phyloP scores from a whole-genome alignment of 768 basidiomycete genomes.

The Auricularia sp. region DNA sequence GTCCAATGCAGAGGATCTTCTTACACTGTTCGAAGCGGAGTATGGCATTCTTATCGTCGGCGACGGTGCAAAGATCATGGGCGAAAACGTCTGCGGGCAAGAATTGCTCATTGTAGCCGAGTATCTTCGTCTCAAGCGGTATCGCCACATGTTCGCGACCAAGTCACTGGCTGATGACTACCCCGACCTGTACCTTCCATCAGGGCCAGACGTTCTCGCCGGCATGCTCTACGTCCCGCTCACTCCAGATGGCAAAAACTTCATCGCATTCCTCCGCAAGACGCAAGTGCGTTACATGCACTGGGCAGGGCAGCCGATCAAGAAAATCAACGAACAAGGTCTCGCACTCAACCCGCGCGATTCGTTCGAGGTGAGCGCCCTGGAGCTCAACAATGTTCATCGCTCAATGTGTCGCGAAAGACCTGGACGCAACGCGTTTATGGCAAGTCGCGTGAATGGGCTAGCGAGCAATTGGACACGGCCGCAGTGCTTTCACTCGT shows the following conservation, averaged over 20 bases:
- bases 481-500: conserved; percentile 70
- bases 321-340: conserved; percentile 25
- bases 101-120: conserved; percentile 73
- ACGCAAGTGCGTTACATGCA: conserved; percentile 61
- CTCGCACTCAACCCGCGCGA: conserved; percentile 57
- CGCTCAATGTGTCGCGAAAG: conserved; percentile 3
- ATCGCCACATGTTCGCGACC: conserved; percentile 49
- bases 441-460: conserved; percentile 61
- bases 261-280: conserved; percentile 71
- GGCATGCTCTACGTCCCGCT: conserved; percentile 69
- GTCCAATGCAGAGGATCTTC: conserved; percentile 68
- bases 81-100: conserved; percentile 60
- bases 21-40: conserved; percentile 70
- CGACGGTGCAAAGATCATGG: conserved; percentile 61
- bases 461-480: conserved; percentile 75
- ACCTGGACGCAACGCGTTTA: conserved; percentile 66
- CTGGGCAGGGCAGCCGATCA: conserved; percentile 72
- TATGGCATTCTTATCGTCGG: conserved; percentile 63
- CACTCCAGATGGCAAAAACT: conserved; percentile 62
- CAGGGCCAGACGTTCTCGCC: conserved; percentile 50
- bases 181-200: conserved; percentile 54
- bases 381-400: conserved; percentile 24
- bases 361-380: conserved; percentile 35
- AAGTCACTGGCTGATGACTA: conserved; percentile 62
- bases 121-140: conserved; percentile 65